Evolutionary conservation across 202 grass and related monocot species (phyloP), one percentile per base, ranked within the genome.

Genomic region (Digitaria exilis): DNA sequence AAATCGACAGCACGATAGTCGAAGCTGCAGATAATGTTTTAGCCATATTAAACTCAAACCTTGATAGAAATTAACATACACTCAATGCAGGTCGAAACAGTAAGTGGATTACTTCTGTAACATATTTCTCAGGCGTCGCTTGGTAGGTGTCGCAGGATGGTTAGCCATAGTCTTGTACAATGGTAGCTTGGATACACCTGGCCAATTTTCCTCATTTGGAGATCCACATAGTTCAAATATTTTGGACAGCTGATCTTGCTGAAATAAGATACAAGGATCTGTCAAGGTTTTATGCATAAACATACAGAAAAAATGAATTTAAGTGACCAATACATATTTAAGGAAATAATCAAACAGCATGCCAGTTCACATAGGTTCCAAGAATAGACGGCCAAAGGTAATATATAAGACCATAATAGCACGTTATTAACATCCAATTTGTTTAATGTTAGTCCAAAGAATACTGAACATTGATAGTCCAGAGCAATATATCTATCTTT

Each of bases 141-240:
- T 92, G 7, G 43, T 72, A 29, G 87, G 83, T 0, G 68, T 86
- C 21, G 19, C 30, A 71, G 90, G 87, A 67, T 81, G 81, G 71
- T 79, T 69, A 78, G 64, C 87, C 59, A 86, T 87, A 62, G 76
- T 73, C 50, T 89, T 89, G 55, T 92, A 87, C 80, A 85, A 73
- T 42, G 90, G 87, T 60, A 92, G 75, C 75, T 84, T 79, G 25
- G 87, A 89, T 76, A 87, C 73, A 65, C 87, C 90, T 54, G 90
- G 84, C 90, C 90, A 92, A 34, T 71, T 87, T 75, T 83, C 86
- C 46, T 92, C 90, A 67, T 89, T 82, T 77, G 90, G 90, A 80
- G 71, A 87, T 86, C 90, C 90, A 81, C 87, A 92, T 1, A 92
- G 79, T 81, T 92, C 90, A 51, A 87, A 92, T 73, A 87, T 92